Evolutionary conservation across 192 early-diverging fungal genomes (phyloP), one percentile per base, ranked within the genome.

Genomic region (Neocallimastix lanati): DNA sequence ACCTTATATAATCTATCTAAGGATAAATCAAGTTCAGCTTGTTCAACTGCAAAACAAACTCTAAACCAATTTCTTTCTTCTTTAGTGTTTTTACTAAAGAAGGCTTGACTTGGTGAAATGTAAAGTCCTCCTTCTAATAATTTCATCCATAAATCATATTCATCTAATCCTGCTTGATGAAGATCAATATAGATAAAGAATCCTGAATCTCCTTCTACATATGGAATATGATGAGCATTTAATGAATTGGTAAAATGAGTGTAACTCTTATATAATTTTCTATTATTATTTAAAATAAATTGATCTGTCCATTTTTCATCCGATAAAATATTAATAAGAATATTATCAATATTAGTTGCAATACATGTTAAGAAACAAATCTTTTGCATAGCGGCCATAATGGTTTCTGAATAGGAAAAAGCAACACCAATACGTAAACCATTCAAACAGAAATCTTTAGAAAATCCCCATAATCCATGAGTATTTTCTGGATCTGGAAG

Each of bases 381-480:
- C 12, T 28, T 35, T 33, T 78, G 77, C 28, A 80, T 33, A n/a
- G 28, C 67, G 13, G 77, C n/a, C 29, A 77, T 37, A 28, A 76
- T 18, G 0, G 28, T 28, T 35, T 76, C 28, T 35, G 76, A 76
- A 80, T 37, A 29, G 3, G 76, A 28, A 28, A 76, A 21, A 1
- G 77, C 35, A 25, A 79, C 13, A 30, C 28, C 77, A n/a, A 29
- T 37, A n/a, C 80, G 18, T 76, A 76, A 29, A 7, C 29, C 40
- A 79, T 29, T 29, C 33, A 93, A 82, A 28, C 89, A 86, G 87
- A 96, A 95, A 83, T 94, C 95, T 84, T 96, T 96, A 81, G 91
- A 93, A 79, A 96, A 82, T 27, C 92, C 89, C 84, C 94, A 95
- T 29, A 94, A 80, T 28, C 94, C 87, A 78, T 94, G 89, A 18